A percentile compares a stretch with the other conserved stretches of the same genome.
Evolutionary conservation across 208 protist genomes (phyloP).

Genomic region (Acanthamoeba royreba): DNA sequence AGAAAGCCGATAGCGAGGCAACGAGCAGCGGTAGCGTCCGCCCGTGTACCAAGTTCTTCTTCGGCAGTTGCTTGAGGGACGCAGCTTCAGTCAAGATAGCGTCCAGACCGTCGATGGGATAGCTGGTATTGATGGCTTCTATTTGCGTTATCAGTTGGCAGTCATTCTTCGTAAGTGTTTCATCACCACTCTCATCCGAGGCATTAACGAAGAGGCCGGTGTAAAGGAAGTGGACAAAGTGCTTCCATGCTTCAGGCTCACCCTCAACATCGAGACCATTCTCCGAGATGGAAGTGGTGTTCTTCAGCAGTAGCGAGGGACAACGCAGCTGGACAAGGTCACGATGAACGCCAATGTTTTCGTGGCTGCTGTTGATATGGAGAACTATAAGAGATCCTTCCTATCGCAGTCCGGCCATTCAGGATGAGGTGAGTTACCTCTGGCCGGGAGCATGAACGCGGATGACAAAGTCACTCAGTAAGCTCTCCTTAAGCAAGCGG

Average conservation of each 20-base stretch:
- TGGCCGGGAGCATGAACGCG: too few species aligned
- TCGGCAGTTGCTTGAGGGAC: not conserved
- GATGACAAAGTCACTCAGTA: not conserved
- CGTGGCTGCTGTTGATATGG: not conserved
- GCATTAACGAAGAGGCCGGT: not conserved
- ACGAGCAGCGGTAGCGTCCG: not conserved
- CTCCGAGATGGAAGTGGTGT: not conserved
- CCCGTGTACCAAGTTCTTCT: not conserved
- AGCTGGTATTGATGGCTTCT: not conserved
- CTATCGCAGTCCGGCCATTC: too few species aligned
- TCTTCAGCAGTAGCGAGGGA: not conserved
- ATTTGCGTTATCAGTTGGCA: not conserved
- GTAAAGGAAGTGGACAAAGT: not conserved
- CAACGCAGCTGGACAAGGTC: not conserved
- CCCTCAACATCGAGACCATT: not conserved
- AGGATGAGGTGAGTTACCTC: too few species aligned
- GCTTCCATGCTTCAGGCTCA: not conserved
- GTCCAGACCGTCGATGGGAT: not conserved
- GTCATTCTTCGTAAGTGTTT: not conserved
- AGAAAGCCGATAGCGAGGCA: not conserved
- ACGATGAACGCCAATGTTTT: not conserved
- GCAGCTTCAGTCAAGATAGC: not conserved
- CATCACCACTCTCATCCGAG: not conserved
- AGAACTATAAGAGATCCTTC: too few species aligned
- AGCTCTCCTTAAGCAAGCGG: not conserved